A percentile compares a stretch with the other conserved stretches of the same genome.
Evolutionary conservation across 179 eudicot species (phyloP).

Genomic region (Heliamphora pulchella): DNA sequence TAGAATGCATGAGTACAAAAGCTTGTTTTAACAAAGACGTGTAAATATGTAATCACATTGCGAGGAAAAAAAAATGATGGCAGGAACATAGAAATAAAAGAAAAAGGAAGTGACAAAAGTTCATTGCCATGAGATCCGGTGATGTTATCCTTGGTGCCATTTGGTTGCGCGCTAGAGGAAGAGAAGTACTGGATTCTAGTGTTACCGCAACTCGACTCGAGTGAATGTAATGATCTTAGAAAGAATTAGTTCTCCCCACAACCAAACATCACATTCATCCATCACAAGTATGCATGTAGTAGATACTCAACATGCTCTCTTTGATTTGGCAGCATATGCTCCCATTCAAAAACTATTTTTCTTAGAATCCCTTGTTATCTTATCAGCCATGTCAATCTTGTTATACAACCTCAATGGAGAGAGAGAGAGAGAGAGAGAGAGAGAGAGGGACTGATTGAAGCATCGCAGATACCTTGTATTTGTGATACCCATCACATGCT

Average conservation of each 20-base stretch:
- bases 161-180: no score
- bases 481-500: conserved; percentile 60
- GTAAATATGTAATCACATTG: not conserved
- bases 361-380: not conserved
- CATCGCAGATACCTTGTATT: conserved; percentile 43
- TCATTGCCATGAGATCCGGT: no score
- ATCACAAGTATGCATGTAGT: no score
- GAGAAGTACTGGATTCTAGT: no score
- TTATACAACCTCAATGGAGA: not conserved
- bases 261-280: no score
- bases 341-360: not conserved
- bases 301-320: not conserved
- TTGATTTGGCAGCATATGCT: not conserved
- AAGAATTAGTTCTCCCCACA: no score
- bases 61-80: not conserved
- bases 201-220: no score
- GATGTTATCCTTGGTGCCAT: no score
- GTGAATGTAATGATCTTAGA: no score
- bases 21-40: not conserved
- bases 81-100: no score
- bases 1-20: not conserved
- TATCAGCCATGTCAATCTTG: not conserved
- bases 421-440: not conserved
- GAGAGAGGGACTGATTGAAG: not conserved
- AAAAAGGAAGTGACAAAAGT: no score